These are phyloP conservation scores for Lepiota brunneoincarnata DNA, from an alignment of 768 basidiomycete genomes.

Conservation along the genomic window DNA sequence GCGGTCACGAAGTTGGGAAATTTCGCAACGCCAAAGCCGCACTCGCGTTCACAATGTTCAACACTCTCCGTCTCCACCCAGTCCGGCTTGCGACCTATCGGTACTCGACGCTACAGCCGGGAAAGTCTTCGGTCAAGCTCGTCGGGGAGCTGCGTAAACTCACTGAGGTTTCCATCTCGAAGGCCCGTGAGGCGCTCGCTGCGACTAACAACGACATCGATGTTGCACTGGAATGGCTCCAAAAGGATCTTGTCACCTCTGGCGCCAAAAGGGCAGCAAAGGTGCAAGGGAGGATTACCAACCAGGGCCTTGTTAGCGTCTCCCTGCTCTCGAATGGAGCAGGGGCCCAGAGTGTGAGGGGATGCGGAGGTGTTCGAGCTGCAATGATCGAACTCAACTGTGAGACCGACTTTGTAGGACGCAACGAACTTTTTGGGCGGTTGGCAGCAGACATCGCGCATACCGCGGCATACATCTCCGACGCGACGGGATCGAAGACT, in stretches of 20 bases:
- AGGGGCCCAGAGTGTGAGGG: constrained; percentile 29
- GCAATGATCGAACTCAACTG: constrained; percentile 92
- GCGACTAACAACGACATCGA: constrained; percentile 72
- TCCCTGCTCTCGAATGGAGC: constrained; percentile 67
- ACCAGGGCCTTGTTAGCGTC: constrained; percentile 79
- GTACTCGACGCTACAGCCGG: constrained; percentile 48
- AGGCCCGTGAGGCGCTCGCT: constrained; percentile 84
- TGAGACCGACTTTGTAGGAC: constrained; percentile 95
- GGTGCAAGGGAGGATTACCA: constrained; percentile 68
- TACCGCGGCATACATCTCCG: constrained; percentile 72
- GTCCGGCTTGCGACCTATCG: not conserved
- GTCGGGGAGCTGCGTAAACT: constrained; percentile 84
- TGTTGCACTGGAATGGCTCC: constrained; percentile 77
- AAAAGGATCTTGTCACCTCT: constrained; percentile 65
- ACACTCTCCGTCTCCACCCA: constrained; percentile 10
- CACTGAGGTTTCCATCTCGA: constrained; percentile 78
- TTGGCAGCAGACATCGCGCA: constrained; percentile 80
- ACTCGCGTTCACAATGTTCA: constrained; percentile 21
- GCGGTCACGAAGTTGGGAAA: constrained; percentile 11
- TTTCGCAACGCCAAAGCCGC: constrained; percentile 16
- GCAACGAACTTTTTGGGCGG: constrained; percentile 77
- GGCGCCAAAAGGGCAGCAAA: constrained; percentile 84
- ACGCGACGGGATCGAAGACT: constrained; percentile 27
- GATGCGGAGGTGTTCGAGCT: constrained; percentile 58
- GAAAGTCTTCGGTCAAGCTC: constrained; percentile 69